Evolutionary conservation across 495 filamentous ascomycete genomes (phyloP).

Genomic region (Massariosphaeria phaeospora): DNA sequence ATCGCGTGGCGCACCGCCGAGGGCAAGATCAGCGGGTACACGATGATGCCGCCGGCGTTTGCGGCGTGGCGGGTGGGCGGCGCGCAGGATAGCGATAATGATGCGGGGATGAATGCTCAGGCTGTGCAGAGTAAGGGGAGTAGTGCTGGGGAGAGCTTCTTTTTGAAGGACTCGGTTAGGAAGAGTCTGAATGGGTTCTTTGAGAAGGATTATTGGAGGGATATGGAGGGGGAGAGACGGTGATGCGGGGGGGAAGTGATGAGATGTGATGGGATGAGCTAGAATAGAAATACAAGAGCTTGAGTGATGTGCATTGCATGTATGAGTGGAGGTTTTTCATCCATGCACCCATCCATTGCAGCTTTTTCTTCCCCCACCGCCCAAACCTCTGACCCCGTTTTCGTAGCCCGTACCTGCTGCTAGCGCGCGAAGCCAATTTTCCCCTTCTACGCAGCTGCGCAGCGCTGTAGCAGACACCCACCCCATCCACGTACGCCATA

Average conservation of each 20-base stretch:
- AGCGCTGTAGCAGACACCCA: no score
- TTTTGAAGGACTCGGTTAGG: constrained; percentile 14
- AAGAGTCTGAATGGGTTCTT: constrained; percentile 13
- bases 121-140: constrained; percentile 1
- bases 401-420: no score
- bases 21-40: constrained; percentile 24
- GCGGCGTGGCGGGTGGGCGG: constrained; percentile 13
- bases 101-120: constrained; percentile 3
- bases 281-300: no score
- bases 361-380: no score
- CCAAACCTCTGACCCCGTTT: no score
- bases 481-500: no score
- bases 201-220: constrained; percentile 24
- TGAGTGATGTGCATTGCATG: no score
- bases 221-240: constrained; percentile 11
- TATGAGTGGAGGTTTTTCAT: no score
- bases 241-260: background rate
- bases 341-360: no score
- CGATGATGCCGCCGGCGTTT: constrained; percentile 17
- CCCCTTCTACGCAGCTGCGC: no score
- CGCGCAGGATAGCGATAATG: constrained; percentile 18
- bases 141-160: constrained; percentile 7
- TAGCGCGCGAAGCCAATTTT: no score
- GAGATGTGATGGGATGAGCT: background rate
- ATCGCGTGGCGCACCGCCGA: constrained; percentile 12